A percentile compares a stretch with the other conserved stretches of the same genome.
phyloP scores from a whole-genome alignment of 2,329 filamentous ascomycete genomes.

The Akanthomyces uredinophilus region DNA sequence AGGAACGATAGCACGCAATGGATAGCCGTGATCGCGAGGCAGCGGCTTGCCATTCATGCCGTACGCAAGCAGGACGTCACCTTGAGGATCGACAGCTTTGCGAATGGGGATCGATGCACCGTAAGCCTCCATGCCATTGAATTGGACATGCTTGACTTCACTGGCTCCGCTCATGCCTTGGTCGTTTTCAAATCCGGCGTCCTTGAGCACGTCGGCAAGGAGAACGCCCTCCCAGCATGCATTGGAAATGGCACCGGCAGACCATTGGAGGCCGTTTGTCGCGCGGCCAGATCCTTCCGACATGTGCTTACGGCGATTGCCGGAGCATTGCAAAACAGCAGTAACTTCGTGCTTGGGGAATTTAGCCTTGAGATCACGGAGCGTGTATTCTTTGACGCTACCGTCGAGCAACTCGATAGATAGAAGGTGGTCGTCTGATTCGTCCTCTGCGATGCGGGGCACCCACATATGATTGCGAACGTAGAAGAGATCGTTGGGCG shows the following conservation, averaged over 20 bases:
- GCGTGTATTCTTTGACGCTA: conserved; percentile 45
- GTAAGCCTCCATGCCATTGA: conserved; percentile 56
- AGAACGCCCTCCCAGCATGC: conserved; percentile 54
- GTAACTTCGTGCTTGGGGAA: conserved; percentile 49
- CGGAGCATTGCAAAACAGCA: conserved; percentile 55
- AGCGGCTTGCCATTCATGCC: conserved; percentile 62
- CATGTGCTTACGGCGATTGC: conserved; percentile 57
- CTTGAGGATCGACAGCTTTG: conserved; percentile 52
- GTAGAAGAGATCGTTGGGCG: conserved; percentile 52
- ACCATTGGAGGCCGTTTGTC: conserved; percentile 57
- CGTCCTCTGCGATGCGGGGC: conserved; percentile 37
- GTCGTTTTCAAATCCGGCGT: conserved; percentile 46
- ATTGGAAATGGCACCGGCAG: conserved; percentile 54
- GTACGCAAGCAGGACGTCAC: conserved; percentile 62
- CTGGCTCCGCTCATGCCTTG: conserved; percentile 32
- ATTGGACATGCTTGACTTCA: conserved; percentile 48
- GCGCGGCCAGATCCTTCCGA: conserved; percentile 37
- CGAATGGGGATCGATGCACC: conserved; percentile 56
- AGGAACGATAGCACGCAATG: conserved; percentile 56
- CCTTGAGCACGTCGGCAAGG: conserved; percentile 49
- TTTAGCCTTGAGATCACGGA: conserved; percentile 47
- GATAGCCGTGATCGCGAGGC: conserved; percentile 62
- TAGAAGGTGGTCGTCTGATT: conserved; percentile 39
- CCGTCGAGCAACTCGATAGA: conserved; percentile 54
- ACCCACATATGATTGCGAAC: conserved; percentile 63